Evolutionary conservation across 2,329 filamentous ascomycete genomes (phyloP).

Genomic region (Diaporthe sp.): DNA sequence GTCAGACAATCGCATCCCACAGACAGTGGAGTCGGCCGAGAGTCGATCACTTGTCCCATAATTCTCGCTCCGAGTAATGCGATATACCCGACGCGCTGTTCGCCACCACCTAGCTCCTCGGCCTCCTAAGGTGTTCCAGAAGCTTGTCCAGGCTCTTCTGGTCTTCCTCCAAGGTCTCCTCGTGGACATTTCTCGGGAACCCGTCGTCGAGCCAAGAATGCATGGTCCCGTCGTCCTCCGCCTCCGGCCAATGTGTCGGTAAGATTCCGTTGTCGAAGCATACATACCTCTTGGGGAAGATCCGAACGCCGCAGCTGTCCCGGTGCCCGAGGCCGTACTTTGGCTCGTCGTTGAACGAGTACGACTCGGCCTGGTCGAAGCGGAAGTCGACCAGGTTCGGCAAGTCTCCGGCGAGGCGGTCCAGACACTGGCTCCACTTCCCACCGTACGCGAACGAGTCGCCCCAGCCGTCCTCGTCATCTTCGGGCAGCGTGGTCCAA

Average conservation of each 20-base stretch:
- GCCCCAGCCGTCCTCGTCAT: too few relatives aligned
- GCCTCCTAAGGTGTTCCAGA: background rate
- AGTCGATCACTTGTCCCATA: background rate
- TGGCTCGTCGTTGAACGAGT: too few relatives aligned
- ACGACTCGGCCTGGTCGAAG: background rate
- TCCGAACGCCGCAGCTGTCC: background rate
- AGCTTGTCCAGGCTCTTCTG: conserved; percentile 8
- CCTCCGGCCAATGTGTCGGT: conserved; percentile 20
- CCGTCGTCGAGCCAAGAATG: background rate
- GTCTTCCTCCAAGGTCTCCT: conserved; percentile 16
- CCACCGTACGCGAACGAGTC: conserved; percentile 27
- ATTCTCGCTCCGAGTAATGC: background rate
- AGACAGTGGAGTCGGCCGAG: background rate
- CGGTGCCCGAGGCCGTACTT: background rate
- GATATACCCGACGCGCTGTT: background rate
- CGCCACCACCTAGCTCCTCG: background rate
- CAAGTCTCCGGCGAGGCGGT: conserved; percentile 12
- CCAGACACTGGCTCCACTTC: conserved; percentile 32
- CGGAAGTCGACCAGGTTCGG: conserved; percentile 34
- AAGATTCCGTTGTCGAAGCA: conserved; percentile 3
- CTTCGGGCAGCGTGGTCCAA: background rate
- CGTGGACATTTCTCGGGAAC: conserved; percentile 19
- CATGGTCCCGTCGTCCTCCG: background rate
- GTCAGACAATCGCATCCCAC: conserved; percentile 7
- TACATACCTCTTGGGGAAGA: conserved; percentile 24